Percentiles rank a stretch among this genome's conserved stretches.
Evolutionary conservation across 2,329 filamentous ascomycete species (phyloP).

Genomic region (Cladorrhinum sp.): DNA sequence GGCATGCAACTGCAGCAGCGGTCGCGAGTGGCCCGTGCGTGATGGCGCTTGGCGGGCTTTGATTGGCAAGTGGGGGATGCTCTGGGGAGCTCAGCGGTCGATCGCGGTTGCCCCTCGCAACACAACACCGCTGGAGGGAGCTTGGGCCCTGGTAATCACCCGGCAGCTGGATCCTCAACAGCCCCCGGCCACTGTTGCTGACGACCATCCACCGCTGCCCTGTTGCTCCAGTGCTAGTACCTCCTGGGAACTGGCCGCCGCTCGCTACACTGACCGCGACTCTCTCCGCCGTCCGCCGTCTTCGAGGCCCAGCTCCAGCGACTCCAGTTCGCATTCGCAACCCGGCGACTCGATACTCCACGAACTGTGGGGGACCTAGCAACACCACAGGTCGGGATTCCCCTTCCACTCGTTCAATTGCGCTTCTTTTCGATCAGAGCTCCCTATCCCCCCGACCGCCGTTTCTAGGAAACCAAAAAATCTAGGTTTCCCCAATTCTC

Average conservation of each 20-base stretch:
- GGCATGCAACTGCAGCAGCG: slow-evolving; percentile 16
- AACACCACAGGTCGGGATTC: slow-evolving; percentile 5
- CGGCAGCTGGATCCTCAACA: slow-evolving; percentile 9
- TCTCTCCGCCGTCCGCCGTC: slow-evolving; percentile 13
- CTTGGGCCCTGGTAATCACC: slow-evolving; percentile 14
- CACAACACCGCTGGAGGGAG: slow-evolving; percentile 16
- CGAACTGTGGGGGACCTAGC: slow-evolving; percentile 19
- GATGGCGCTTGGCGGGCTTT: not conserved
- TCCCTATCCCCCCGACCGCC: slow-evolving; percentile 1
- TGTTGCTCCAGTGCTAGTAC: too few relatives aligned
- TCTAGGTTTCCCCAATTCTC: not conserved
- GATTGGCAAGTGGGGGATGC: slow-evolving; percentile 18
- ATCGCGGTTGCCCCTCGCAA: slow-evolving; percentile 26
- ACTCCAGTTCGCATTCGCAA: not conserved
- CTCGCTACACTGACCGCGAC: not conserved
- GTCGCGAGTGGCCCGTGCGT: not conserved
- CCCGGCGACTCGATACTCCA: slow-evolving; percentile 12
- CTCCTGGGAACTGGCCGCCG: too few relatives aligned
- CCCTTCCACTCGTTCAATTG: slow-evolving; percentile 7
- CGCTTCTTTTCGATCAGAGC: slow-evolving; percentile 1
- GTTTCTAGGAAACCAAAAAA: too few relatives aligned
- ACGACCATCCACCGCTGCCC: not conserved
- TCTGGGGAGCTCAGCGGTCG: not conserved
- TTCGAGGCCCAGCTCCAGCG: not conserved
- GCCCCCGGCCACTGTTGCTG: not conserved